Conservation (phyloP, 208 protist genomes). For the Leishmania mexicana region DNA sequence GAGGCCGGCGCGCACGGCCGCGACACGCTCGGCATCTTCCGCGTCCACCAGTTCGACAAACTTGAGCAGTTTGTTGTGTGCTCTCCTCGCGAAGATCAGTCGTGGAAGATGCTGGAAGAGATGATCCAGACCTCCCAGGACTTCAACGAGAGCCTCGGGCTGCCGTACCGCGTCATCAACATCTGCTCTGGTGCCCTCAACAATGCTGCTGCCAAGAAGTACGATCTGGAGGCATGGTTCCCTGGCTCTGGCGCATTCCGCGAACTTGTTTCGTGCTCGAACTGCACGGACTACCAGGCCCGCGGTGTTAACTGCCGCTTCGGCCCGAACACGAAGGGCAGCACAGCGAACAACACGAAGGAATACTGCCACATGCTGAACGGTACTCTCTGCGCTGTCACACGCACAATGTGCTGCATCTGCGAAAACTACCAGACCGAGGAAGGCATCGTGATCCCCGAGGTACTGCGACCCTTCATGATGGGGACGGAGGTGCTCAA, state of each 20-base stretch:
- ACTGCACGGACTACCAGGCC: slow-evolving; percentile 99
- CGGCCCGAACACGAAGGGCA: slow-evolving; percentile 81
- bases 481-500: slow-evolving; percentile 83
- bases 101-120: slow-evolving; percentile 90
- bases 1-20: slow-evolving; percentile 97
- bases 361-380: slow-evolving; percentile 99
- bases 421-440: slow-evolving; percentile 99
- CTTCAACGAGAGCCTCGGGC: slow-evolving; percentile 93
- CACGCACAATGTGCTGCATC: slow-evolving; percentile 99
- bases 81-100: slow-evolving; percentile 90
- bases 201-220: slow-evolving; percentile 99
- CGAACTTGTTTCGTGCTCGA: slow-evolving; percentile 99
- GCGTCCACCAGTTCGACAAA: slow-evolving; percentile 98
- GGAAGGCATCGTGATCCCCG: slow-evolving; percentile 93
- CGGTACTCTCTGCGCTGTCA: slow-evolving; percentile 97
- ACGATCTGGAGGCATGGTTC: slow-evolving; percentile 99
- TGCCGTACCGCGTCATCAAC: slow-evolving; percentile 95
- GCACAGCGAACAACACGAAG: slow-evolving; percentile 82
- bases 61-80: slow-evolving; percentile 96
- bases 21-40: slow-evolving; percentile 96
- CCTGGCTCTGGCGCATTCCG: slow-evolving; percentile 95
- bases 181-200: slow-evolving; percentile 98
- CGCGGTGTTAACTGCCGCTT: slow-evolving; percentile 92
- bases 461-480: slow-evolving; percentile 93
- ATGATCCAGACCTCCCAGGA: slow-evolving; percentile 94